A percentile compares a stretch with the other conserved stretches of the same genome.
phyloP scores from a whole-genome alignment of 179 eudicot genomes.

The Drosera spatulata region DNA sequence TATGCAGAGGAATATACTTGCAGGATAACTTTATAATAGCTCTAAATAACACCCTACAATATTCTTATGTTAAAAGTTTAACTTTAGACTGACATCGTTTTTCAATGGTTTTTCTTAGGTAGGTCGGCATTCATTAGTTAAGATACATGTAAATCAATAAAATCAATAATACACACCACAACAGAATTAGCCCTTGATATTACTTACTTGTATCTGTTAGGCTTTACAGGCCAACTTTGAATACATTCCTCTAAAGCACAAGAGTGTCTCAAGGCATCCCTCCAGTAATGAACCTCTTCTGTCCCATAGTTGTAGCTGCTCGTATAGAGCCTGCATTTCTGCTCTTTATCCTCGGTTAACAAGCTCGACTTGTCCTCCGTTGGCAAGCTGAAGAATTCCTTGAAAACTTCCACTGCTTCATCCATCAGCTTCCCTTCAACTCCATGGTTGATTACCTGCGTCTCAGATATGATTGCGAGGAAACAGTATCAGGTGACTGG shows the following conservation, averaged over 20 bases:
- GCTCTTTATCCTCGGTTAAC: conserved; percentile 2
- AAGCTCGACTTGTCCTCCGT: conserved; percentile 16
- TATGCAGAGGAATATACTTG: no score
- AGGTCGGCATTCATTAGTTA: no score
- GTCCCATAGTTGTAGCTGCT: conserved; percentile 18
- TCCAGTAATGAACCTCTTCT: conserved; percentile 32
- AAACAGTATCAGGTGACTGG: no score
- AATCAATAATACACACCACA: background rate
- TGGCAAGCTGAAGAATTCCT: conserved; percentile 23
- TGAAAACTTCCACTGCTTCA: conserved; percentile 8
- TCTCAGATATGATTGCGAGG: background rate
- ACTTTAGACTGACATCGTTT: no score
- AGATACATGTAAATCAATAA: background rate
- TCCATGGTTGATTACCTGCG: conserved; percentile 28
- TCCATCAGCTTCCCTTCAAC: conserved; percentile 15
- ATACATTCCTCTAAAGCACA: conserved; percentile 34
- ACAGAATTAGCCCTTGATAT: background rate
- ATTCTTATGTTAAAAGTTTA: no score
- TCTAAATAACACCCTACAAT: no score
- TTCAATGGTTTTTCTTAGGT: no score
- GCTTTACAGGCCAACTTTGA: conserved; percentile 41
- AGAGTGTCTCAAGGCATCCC: conserved; percentile 20
- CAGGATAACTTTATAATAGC: no score
- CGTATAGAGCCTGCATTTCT: conserved; percentile 15
- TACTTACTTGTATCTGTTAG: conserved; percentile 29